Conservation (phyloP, 257 asterid species). For the Solanum lycopersicoides region DNA sequence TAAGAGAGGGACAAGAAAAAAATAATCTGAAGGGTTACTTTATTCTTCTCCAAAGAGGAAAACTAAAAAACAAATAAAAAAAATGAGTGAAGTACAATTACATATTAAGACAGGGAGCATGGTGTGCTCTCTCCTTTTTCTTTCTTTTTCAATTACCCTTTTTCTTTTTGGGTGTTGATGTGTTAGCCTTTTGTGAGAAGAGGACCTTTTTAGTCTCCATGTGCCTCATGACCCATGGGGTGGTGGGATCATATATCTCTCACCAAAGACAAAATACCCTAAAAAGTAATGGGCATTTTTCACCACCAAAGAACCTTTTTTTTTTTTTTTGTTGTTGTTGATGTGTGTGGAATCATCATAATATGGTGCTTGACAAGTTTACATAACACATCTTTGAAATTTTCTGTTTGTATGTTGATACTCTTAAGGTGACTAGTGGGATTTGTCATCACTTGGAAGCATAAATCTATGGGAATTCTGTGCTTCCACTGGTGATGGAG, state of each 20-base stretch:
- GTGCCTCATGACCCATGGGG: constrained; percentile 29
- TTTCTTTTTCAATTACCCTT: no score
- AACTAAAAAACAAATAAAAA: not conserved
- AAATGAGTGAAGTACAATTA: constrained; percentile 17
- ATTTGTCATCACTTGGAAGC: constrained; percentile 11
- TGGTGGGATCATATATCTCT: constrained; percentile 23
- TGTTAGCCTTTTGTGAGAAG: constrained; percentile 45
- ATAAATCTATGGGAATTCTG: constrained; percentile 1
- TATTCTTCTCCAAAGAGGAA: constrained; percentile 15
- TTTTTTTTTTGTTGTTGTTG: not conserved
- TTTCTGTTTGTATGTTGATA: constrained; percentile 1
- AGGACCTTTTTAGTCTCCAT: constrained; percentile 45
- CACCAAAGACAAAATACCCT: constrained; percentile 5
- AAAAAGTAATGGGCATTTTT: not conserved
- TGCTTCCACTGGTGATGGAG: constrained; percentile 7
- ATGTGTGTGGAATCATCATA: not conserved
- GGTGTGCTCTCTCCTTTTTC: constrained; percentile 35
- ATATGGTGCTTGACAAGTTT: not conserved
- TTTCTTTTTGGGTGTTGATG: constrained; percentile 37
- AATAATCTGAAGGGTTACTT: not conserved
- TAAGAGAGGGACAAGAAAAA: not conserved
- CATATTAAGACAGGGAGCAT: constrained; percentile 34
- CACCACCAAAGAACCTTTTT: not conserved
- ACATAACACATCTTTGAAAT: not conserved
- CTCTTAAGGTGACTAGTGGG: not conserved